These are phyloP conservation scores for Paramecium pentaurelia DNA, from an alignment of 73 alveolate genomes.

Conservation along the genomic window DNA sequence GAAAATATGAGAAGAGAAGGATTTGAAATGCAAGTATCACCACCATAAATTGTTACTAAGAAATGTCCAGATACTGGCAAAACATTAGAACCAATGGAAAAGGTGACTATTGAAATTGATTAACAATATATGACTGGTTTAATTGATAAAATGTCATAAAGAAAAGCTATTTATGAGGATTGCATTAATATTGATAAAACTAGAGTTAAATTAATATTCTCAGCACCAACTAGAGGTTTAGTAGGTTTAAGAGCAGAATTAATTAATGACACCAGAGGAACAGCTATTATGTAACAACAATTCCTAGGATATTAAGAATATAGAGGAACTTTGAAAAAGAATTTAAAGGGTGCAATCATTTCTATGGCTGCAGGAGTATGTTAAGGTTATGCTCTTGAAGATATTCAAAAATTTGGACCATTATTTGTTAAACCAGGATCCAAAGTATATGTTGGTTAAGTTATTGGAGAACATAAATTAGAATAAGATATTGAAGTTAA, in stretches of 20 bases:
- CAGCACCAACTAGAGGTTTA: slow-evolving; percentile 86
- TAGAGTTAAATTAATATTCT: slow-evolving; percentile 63
- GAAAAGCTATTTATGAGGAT: slow-evolving; percentile 71
- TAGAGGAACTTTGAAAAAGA: slow-evolving; percentile 78
- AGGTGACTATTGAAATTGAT: slow-evolving; percentile 73
- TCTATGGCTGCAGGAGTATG: slow-evolving; percentile 70
- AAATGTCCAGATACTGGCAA: slow-evolving; percentile 56
- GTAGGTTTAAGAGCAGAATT: slow-evolving; percentile 81
- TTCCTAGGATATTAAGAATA: slow-evolving; percentile 74
- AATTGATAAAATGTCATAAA: slow-evolving; percentile 70
- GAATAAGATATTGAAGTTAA: slow-evolving; percentile 84
- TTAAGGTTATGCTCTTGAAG: slow-evolving; percentile 79
- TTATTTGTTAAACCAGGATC: slow-evolving; percentile 74
- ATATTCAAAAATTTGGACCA: slow-evolving; percentile 76
- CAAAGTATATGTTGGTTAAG: slow-evolving; percentile 78
- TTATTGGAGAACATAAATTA: slow-evolving; percentile 81
- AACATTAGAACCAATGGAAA: slow-evolving; percentile 81
- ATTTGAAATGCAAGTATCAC: slow-evolving; percentile 80
- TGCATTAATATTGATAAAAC: slow-evolving; percentile 49
- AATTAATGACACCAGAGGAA: slow-evolving; percentile 82
- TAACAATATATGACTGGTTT: slow-evolving; percentile 58
- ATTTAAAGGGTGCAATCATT: slow-evolving; percentile 75
- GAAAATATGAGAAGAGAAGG: slow-evolving; percentile 94
- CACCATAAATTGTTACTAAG: slow-evolving; percentile 77
- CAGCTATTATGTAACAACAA: slow-evolving; percentile 70